Evolutionary conservation across 352 stramenopile genomes (phyloP).

Genomic region (Phytophthora meadii): DNA sequence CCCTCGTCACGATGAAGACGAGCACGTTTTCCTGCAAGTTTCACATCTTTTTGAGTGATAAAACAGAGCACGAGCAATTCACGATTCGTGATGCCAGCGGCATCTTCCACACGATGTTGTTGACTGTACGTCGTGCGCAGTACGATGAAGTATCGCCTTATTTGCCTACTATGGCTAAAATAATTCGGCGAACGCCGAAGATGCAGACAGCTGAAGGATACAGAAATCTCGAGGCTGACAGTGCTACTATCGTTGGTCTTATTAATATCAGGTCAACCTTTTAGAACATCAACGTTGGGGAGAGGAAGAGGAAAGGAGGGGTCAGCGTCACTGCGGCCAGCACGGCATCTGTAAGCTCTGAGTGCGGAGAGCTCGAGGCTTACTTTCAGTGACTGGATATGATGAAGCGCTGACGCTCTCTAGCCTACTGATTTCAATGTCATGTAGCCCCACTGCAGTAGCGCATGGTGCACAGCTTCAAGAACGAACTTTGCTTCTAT

Average conservation of each 20-base stretch:
- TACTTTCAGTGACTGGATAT: constrained; percentile 70
- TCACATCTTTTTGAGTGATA: not conserved
- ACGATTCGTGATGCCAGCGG: constrained; percentile 20
- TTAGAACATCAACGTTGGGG: constrained; percentile 76
- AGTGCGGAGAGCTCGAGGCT: constrained; percentile 64
- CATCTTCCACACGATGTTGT: constrained; percentile 53
- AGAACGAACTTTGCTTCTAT: constrained; percentile 74
- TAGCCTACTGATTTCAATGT: constrained; percentile 23
- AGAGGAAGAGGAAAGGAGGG: constrained; percentile 45
- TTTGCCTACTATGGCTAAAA: constrained; percentile 43
- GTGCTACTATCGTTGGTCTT: constrained; percentile 88
- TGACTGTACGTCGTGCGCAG: constrained; percentile 84
- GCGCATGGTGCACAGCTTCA: not conserved
- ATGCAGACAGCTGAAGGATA: constrained; percentile 90
- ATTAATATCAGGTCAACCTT: constrained; percentile 86
- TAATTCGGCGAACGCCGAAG: constrained; percentile 87
- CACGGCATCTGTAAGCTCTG: constrained; percentile 83
- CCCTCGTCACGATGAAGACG: not conserved
- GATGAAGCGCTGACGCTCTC: constrained; percentile 53
- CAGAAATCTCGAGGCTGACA: constrained; percentile 84
- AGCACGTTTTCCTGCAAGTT: not conserved
- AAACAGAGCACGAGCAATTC: constrained; percentile 15
- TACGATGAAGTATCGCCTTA: constrained; percentile 88
- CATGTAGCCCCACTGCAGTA: no score
- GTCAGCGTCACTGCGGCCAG: constrained; percentile 84